Evolutionary conservation across 176 grass and related monocot species (phyloP).

Genomic region (Oryza glumipatula): DNA sequence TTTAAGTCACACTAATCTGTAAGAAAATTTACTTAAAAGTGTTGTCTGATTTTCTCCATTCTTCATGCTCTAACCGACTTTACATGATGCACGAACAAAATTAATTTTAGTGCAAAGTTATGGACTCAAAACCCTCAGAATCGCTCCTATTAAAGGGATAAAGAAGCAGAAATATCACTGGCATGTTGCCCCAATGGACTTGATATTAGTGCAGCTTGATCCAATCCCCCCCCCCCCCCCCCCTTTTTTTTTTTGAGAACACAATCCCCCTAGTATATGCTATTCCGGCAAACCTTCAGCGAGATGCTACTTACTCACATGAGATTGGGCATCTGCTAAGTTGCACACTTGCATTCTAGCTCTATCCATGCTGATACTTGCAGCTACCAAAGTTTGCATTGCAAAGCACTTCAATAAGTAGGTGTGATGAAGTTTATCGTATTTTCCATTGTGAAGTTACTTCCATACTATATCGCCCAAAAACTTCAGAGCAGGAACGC

Average conservation of each 20-base stretch:
- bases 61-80: not conserved
- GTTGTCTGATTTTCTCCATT: not conserved
- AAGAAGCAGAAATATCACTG: not conserved
- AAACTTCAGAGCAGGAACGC: conserved; percentile 94
- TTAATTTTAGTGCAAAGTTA: not conserved
- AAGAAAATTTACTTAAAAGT: too few species aligned
- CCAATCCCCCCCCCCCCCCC: not conserved
- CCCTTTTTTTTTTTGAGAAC: too few species aligned
- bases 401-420: not conserved
- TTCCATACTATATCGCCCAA: conserved; percentile 97
- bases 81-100: not conserved
- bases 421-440: not conserved
- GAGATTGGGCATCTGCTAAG: not conserved
- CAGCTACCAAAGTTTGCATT: not conserved
- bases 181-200: not conserved
- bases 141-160: not conserved
- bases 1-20: not conserved
- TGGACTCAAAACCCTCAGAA: not conserved
- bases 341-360: not conserved
- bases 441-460: conserved; percentile 28
- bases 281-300: conserved; percentile 6
- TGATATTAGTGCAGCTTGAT: not conserved
- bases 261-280: not conserved
- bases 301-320: not conserved
- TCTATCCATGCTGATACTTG: not conserved